Evolutionary conservation across 2,329 filamentous ascomycete genomes (phyloP), one percentile per base, ranked within the genome.

Genomic region (Exophiala oligosperma): DNA sequence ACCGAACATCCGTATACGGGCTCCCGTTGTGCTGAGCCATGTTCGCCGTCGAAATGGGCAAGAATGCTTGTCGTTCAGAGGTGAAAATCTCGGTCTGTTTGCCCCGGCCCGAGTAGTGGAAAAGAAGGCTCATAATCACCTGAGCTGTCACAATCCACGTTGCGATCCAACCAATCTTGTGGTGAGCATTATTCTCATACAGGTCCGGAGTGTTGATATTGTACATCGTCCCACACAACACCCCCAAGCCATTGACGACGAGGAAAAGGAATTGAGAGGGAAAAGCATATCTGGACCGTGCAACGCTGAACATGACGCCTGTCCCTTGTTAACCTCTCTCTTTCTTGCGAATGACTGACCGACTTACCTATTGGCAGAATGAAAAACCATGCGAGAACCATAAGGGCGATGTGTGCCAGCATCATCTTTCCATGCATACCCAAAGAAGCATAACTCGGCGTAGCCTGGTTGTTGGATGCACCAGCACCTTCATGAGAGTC

Each of bases 251-350:
- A 69, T 92, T 91, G 37, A 81, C 71, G 1, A 79, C 74, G 44
- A 89, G 72, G 71, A 93, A 92, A 7, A 79, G 61, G 60, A 92
- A 81, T 69, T 96, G 92, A 1, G 80, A 74, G 0, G 81, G 77
- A 1, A 96, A 78, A 1, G 87, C 87, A 67, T 89, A 86, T 62
- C 88, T 83, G 44, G 92, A 97, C 60, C 84, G 85, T 37, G 88
- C 88, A 63, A 96, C 79, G 55, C 91, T 96, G 63, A 97, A 80
- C 86, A 97, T 91, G 49, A 96, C 87, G 64, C 85, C 91, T 94
- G 66, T 6, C 40, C 46, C 21, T 17, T 41, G 68, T 63, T 52
- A 64, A 57, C 43, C 29, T 49, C 4, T 6, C 14, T 23, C 43
- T 6, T 17, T 23, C n/a, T 49, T 24, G 9, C 52, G 23, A 17